phyloP scores from a whole-genome alignment of 495 filamentous ascomycete genomes.

The Haplographium delicatum region DNA sequence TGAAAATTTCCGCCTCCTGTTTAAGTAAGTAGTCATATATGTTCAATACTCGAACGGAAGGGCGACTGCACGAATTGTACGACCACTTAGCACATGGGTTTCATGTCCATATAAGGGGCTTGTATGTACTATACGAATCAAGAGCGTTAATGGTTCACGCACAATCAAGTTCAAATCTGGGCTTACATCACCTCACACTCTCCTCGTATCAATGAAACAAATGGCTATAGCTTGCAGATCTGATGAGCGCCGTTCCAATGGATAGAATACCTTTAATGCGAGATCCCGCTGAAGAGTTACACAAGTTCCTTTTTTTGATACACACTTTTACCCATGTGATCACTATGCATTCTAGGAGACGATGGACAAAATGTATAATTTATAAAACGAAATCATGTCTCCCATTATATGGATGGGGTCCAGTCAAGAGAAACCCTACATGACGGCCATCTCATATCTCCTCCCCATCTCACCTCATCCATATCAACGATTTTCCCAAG shows the following conservation, averaged over 20 bases:
- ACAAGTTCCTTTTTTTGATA: neutral
- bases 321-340: no score
- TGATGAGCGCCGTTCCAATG: constrained; percentile 1
- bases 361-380: no score
- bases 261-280: neutral
- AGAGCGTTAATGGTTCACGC: constrained; percentile 7
- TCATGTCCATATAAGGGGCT: constrained; percentile 18
- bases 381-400: no score
- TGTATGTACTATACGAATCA: constrained; percentile 13
- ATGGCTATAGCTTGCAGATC: constrained; percentile 6
- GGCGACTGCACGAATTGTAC: constrained; percentile 21
- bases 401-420: no score
- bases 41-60: constrained; percentile 8
- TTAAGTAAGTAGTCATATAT: constrained; percentile 12
- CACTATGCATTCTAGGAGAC: no score
- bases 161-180: neutral
- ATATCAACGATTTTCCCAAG: no score
- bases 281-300: neutral
- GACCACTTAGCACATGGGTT: constrained; percentile 20
- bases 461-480: no score
- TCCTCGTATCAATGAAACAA: neutral
- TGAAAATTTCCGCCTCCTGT: constrained; percentile 14
- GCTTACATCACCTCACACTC: neutral
- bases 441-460: no score
- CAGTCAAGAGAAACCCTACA: no score